Conservation (phyloP, 768 basidiomycete species). For the Asterophora parasitica region DNA sequence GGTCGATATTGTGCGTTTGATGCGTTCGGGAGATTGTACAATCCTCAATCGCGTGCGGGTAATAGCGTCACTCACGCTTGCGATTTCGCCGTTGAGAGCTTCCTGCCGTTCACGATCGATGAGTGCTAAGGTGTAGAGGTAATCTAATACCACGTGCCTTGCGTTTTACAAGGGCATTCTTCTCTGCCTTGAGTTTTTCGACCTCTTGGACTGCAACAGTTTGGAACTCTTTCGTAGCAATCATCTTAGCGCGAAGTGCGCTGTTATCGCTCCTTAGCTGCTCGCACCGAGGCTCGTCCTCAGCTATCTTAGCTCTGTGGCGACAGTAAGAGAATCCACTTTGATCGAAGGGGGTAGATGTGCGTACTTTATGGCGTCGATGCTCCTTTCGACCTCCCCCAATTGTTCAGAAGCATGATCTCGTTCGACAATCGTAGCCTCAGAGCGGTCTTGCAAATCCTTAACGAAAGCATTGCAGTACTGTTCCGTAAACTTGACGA, state of each 20-base stretch:
- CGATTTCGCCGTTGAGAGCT: conserved; percentile 55
- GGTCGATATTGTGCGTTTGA: conserved; percentile 74
- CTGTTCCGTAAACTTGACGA: conserved; percentile 85
- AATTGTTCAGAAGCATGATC: conserved; percentile 49
- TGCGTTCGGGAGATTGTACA: conserved; percentile 88
- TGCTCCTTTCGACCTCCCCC: conserved; percentile 43
- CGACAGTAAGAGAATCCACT: neutral
- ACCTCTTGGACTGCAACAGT: conserved; percentile 55
- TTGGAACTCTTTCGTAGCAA: conserved; percentile 66
- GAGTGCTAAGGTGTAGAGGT: neutral
- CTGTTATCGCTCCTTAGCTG: conserved; percentile 56
- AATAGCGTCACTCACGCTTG: conserved; percentile 55
- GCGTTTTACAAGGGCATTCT: conserved; percentile 54
- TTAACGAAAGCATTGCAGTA: conserved; percentile 55
- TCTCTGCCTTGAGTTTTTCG: conserved; percentile 69
- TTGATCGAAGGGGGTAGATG: neutral
- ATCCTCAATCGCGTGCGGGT: conserved; percentile 66
- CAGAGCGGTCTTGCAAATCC: conserved; percentile 57
- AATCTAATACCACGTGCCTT: conserved; percentile 39
- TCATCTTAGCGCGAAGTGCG: conserved; percentile 57
- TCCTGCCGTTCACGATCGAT: conserved; percentile 35
- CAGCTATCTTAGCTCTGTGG: conserved; percentile 53
- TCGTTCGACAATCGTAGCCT: conserved; percentile 56
- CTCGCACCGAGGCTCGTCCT: conserved; percentile 67
- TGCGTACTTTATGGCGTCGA: conserved; percentile 54